These are phyloP conservation scores for Kitagawia praeruptora DNA, from an alignment of 129 eudicot genomes.

Conservation along the genomic window DNA sequence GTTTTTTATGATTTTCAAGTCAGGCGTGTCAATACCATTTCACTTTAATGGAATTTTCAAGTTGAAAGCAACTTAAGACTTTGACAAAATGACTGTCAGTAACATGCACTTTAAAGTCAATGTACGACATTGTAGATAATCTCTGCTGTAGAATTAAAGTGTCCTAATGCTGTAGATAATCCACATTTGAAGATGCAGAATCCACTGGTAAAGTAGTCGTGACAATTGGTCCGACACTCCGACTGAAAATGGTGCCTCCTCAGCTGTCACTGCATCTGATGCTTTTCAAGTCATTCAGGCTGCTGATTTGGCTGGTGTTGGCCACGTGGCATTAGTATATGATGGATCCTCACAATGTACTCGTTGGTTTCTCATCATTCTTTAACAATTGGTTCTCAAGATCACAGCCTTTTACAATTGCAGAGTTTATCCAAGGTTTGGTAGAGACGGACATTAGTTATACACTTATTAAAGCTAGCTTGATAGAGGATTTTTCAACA, in stretches of 20 bases:
- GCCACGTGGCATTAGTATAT: conserved; percentile 68
- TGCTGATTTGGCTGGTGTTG: conserved; percentile 79
- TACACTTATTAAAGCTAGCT: conserved; percentile 69
- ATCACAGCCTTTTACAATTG: conserved; percentile 54
- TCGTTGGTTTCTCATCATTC: conserved; percentile 65
- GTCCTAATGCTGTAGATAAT: conserved; percentile 83
- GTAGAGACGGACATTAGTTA: conserved; percentile 67
- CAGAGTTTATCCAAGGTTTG: conserved; percentile 57
- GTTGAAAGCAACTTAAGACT: no score
- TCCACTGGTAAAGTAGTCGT: conserved; percentile 87
- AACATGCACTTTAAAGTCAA: neutral
- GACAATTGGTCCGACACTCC: conserved; percentile 81
- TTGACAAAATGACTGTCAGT: no score
- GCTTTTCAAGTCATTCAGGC: conserved; percentile 78
- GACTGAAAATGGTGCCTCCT: conserved; percentile 57
- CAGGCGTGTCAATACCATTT: no score
- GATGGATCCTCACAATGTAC: conserved; percentile 60
- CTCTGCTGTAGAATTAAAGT: conserved; percentile 67
- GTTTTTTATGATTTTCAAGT: no score
- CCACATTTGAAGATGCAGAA: conserved; percentile 74
- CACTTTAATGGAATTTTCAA: no score
- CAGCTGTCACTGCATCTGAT: conserved; percentile 50
- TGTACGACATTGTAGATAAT: conserved; percentile 45
- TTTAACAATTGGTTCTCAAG: conserved; percentile 67
- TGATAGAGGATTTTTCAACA: conserved; percentile 58